Evolutionary conservation across 1,284 basidiomycete genomes (phyloP).

Genomic region (Leccinum fallax): DNA sequence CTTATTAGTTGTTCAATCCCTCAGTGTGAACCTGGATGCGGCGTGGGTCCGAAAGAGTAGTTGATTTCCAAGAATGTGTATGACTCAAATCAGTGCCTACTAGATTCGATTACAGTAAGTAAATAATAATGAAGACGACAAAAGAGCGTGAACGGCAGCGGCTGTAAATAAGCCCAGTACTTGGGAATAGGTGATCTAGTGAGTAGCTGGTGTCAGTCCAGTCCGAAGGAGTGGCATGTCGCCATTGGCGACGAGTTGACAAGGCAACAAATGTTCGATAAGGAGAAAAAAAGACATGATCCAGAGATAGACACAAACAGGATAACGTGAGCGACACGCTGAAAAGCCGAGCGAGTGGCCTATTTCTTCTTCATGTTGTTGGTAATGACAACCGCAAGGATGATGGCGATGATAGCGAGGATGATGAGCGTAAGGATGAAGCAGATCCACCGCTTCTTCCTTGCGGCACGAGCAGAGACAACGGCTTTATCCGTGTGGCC

Average conservation of each 20-base stretch:
- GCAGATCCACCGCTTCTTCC: slow-evolving; percentile 95
- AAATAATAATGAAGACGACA: slow-evolving; percentile 25
- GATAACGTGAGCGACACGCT: neutral
- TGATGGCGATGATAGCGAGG: slow-evolving; percentile 63
- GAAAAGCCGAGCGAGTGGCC: neutral
- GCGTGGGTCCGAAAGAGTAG: neutral
- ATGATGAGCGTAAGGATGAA: slow-evolving; percentile 72
- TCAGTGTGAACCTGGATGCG: neutral
- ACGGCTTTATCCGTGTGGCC: slow-evolving; percentile 87
- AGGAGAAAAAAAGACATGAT: neutral
- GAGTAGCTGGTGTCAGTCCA: slow-evolving; percentile 15
- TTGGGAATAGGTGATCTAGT: slow-evolving; percentile 14
- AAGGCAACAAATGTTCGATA: slow-evolving; percentile 16
- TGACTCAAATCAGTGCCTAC: slow-evolving; percentile 22
- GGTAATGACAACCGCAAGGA: slow-evolving; percentile 58
- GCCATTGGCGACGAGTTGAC: slow-evolving; percentile 7
- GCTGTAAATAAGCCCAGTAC: slow-evolving; percentile 4
- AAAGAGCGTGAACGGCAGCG: slow-evolving; percentile 17
- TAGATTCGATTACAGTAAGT: slow-evolving; percentile 32
- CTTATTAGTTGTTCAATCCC: neutral
- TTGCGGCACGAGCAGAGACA: slow-evolving; percentile 82
- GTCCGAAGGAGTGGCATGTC: slow-evolving; percentile 25
- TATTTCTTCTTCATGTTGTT: slow-evolving; percentile 29
- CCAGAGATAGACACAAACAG: neutral
- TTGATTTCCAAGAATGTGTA: slow-evolving; percentile 12